These are phyloP conservation scores for Limonium bicolor DNA, from an alignment of 148 eudicot genomes.

Conservation along the genomic window DNA sequence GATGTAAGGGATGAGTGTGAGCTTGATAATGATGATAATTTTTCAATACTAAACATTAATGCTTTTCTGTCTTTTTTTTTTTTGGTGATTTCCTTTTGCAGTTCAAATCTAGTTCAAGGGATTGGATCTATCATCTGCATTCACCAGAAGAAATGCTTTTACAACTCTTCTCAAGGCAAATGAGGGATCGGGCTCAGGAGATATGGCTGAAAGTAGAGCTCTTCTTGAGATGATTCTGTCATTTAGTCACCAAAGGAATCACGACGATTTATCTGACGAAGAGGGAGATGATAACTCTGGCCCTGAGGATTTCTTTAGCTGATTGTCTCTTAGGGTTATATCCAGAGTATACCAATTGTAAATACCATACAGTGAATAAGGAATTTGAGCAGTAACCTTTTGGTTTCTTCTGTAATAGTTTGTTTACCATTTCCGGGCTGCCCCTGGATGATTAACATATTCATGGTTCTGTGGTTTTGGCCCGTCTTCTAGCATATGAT, in stretches of 20 bases:
- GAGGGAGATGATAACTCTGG: conserved; percentile 24
- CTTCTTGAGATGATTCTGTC: conserved; percentile 34
- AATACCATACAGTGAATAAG: no score
- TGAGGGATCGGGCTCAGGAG: conserved; percentile 18
- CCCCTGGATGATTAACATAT: no score
- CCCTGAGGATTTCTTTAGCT: conserved; percentile 29
- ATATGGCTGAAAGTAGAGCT: conserved; percentile 21
- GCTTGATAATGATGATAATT: conserved; percentile 4
- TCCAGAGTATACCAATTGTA: no score
- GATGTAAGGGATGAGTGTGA: background rate
- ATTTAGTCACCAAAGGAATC: conserved; percentile 21
- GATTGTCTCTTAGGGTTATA: no score
- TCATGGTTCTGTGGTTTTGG: no score
- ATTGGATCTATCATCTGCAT: conserved; percentile 30
- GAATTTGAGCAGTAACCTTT: no score
- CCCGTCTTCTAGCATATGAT: no score
- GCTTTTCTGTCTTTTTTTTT: conserved; percentile 3
- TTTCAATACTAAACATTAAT: background rate
- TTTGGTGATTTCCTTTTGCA: conserved; percentile 25
- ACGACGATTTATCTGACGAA: conserved; percentile 24
- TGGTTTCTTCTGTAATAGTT: no score
- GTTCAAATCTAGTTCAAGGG: conserved; percentile 32
- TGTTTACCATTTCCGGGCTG: no score
- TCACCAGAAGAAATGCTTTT: conserved; percentile 48
- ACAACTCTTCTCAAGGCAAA: conserved; percentile 35